Evolutionary conservation across 805 yeast species (phyloP), one percentile per base, ranked within the genome.

Genomic region (Ogataea henricii): DNA sequence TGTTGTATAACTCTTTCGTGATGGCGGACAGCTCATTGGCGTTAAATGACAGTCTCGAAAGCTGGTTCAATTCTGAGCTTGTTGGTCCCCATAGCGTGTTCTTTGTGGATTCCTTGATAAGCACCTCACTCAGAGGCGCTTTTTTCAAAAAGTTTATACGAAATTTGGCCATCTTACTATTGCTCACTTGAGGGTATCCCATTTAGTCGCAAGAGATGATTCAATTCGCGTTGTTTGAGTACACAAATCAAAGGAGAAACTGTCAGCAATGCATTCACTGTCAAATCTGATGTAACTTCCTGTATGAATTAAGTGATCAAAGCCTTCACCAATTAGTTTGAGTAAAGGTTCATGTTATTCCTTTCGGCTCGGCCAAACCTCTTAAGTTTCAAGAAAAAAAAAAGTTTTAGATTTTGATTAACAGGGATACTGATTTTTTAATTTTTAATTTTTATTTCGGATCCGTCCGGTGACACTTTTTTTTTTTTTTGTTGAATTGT

Each of bases 61-160:
- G 63, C 42, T 79, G 81, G 48, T 75, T 74, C 58, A 82, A 66
- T 49, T 81, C 77, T 5, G 74, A 67, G n/a, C 81, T 77, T 6
- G 78, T 77, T 0, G 85, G 85, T 1, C 63, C 86, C 55, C 73
- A 67, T 1, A 48, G 25, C 7, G 73, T 68, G 48, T 80, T 83
- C 48, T 71, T 72, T 20, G 85, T 81, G 7, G 83, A 81, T 17
- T 68, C 65, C 49, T 63, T 69, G 13, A 73, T 68, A 48, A 59
- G 43, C 2, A 35, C 40, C 37, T 58, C 64, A 60, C 72, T 46
- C 14, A 47, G 45, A 3, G 56, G 40, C 5, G 65, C 47, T 48
- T 70, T 76, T 16, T 59, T 58, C 2, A 67, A 53, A 1, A 60
- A 22, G 13, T 29, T 32, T 7, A 62, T 49, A 6, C 53, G 56